Conservation (phyloP, 805 yeast species). For the Metschnikowia noctiluminum region DNA sequence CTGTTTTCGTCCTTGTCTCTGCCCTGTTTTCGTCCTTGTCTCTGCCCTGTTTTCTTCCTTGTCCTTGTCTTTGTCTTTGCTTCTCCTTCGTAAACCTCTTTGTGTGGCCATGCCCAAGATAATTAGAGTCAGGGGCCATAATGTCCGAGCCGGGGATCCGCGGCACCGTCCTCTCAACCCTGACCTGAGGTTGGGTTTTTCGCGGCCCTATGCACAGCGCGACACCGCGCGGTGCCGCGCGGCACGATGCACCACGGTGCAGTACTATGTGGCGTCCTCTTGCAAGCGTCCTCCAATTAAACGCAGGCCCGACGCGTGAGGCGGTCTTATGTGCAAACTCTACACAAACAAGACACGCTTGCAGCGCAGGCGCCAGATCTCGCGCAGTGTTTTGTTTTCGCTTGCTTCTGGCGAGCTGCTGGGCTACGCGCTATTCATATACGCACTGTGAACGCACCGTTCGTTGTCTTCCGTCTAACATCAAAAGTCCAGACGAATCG, state of each 20-base stretch:
- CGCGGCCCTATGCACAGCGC: not conserved
- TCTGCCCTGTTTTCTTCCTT: no score
- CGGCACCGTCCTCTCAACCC: not conserved
- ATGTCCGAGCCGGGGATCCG: not conserved
- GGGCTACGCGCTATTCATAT: constrained; percentile 8
- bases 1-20: no score
- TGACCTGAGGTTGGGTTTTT: not conserved
- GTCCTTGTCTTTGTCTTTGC: no score
- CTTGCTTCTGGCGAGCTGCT: constrained; percentile 9
- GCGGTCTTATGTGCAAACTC: not conserved
- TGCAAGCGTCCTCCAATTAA: not conserved
- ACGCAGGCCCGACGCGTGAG: not conserved
- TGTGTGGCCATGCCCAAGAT: no score
- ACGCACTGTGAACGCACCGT: constrained; percentile 7
- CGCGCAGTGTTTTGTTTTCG: constrained; percentile 15
- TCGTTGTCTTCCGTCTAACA: not conserved
- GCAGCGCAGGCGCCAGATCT: constrained; percentile 6
- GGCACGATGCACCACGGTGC: not conserved
- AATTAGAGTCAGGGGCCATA: not conserved
- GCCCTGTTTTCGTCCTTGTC: no score
- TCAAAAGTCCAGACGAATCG: not conserved
- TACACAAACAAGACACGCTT: constrained; percentile 19
- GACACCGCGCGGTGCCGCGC: not conserved
- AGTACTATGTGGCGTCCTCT: not conserved
- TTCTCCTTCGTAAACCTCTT: no score